A percentile compares a stretch with the other conserved stretches of the same genome.
Evolutionary conservation across 2,329 filamentous ascomycete species (phyloP).

Genomic region (Cordyceps militaris): DNA sequence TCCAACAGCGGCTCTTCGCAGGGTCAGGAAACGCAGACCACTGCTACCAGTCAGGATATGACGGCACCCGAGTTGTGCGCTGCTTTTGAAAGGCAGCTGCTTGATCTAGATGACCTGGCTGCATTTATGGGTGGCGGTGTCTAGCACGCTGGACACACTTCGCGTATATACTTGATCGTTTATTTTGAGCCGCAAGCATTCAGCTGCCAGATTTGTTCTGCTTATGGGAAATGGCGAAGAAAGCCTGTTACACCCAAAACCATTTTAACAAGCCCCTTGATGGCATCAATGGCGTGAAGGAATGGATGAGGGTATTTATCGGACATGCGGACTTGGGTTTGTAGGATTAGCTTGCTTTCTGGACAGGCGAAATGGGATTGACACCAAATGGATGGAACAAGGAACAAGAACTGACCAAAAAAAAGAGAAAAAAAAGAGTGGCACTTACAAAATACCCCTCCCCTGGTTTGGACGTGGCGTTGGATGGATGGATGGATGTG

Average conservation of each 20-base stretch:
- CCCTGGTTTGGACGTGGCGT: slow-evolving; percentile 4
- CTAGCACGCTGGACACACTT: slow-evolving; percentile 20
- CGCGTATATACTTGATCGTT: background rate
- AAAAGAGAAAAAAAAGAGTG: background rate
- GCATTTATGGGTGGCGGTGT: slow-evolving; percentile 58
- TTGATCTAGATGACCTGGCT: slow-evolving; percentile 54
- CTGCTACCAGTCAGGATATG: slow-evolving; percentile 43
- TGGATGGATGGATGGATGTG: background rate
- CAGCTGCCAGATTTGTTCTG: slow-evolving; percentile 4
- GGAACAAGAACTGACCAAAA: background rate
- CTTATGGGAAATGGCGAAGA: background rate
- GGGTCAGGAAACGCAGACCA: slow-evolving; percentile 26
- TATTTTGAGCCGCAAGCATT: background rate
- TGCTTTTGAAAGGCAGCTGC: slow-evolving; percentile 52
- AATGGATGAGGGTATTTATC: background rate
- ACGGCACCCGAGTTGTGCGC: slow-evolving; percentile 50
- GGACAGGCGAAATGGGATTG: background rate
- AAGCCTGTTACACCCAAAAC: no score
- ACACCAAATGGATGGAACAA: background rate
- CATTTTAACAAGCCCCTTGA: no score
- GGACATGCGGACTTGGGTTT: background rate
- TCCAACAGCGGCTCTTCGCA: slow-evolving; percentile 25
- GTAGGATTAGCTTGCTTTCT: background rate
- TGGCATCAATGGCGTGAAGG: background rate
- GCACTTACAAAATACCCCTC: background rate